Evolutionary conservation across 257 asterid genomes (phyloP).

Genomic region (Scutellaria baicalensis): DNA sequence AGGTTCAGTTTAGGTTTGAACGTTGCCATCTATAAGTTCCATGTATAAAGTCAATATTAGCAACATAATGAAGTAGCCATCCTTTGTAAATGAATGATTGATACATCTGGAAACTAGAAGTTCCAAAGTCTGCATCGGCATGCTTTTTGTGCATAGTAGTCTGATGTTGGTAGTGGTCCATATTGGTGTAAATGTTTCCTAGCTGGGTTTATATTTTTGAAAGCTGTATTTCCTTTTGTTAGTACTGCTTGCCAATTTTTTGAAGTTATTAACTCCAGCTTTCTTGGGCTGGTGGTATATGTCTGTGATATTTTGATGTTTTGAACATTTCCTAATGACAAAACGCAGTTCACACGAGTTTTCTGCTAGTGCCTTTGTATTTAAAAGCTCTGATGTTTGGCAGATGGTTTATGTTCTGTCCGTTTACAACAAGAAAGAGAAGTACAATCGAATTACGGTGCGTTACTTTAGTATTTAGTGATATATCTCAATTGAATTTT

Average conservation of each 20-base stretch:
- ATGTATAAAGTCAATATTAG: background rate
- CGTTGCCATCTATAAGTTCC: background rate
- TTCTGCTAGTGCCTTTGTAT: slow-evolving; percentile 1
- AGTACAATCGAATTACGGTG: slow-evolving; percentile 64
- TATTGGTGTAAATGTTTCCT: background rate
- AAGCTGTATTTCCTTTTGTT: background rate
- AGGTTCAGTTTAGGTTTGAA: background rate
- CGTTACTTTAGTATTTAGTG: slow-evolving; percentile 13
- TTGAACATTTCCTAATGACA: slow-evolving; percentile 3
- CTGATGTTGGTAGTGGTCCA: background rate
- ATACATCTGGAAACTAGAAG: background rate
- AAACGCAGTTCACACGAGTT: background rate
- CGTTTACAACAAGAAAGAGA: slow-evolving; percentile 70
- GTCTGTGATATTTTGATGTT: slow-evolving; percentile 6
- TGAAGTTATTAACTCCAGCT: background rate
- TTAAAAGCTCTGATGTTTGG: slow-evolving; percentile 21
- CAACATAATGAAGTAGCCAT: background rate
- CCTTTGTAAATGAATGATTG: background rate
- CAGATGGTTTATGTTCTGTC: slow-evolving; percentile 81
- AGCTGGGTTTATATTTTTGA: background rate
- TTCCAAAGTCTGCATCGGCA: background rate
- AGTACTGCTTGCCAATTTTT: background rate
- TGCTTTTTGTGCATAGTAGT: background rate
- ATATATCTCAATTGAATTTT: background rate
- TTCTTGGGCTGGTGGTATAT: slow-evolving; percentile 7